Evolutionary conservation across 208 protist genomes (phyloP).

Genomic region (Acanthamoeba lenticulata): DNA sequence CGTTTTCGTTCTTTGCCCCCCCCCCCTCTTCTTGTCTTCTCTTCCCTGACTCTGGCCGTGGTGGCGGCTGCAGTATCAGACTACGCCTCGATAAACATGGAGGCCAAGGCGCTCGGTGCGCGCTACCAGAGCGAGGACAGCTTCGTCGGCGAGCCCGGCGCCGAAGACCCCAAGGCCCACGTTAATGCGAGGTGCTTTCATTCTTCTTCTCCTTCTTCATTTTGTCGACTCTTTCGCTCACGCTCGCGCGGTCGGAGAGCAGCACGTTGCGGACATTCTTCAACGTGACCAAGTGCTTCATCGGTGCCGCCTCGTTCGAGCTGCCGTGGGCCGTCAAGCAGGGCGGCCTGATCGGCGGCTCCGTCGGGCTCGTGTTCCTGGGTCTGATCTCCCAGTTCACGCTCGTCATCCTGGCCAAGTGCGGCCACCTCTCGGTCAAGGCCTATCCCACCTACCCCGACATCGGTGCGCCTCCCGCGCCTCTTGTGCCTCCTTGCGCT

Average conservation of each 20-base stretch:
- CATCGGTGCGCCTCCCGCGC: neutral
- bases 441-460: constrained; percentile 43
- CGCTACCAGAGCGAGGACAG: neutral
- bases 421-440: neutral
- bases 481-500: too few relatives aligned
- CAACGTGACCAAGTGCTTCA: constrained; percentile 58
- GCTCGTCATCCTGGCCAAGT: constrained; percentile 52
- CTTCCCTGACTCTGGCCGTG: neutral
- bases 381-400: constrained; percentile 17
- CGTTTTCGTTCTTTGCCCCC: neutral
- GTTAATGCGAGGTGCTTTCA: neutral
- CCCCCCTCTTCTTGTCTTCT: neutral
- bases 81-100: constrained; percentile 2
- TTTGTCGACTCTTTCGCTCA: neutral
- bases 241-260: neutral
- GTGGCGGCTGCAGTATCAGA: neutral
- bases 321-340: constrained; percentile 49
- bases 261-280: constrained; percentile 15
- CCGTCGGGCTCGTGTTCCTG: neutral
- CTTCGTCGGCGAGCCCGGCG: neutral
- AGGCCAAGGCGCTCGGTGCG: neutral
- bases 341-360: constrained; percentile 16
- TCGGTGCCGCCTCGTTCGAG: constrained; percentile 44
- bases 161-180: neutral
- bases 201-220: neutral